A percentile compares a stretch with the other conserved stretches of the same genome.
Evolutionary conservation across 768 basidiomycete species (phyloP).

Genomic region (Agrocybe praecox): DNA sequence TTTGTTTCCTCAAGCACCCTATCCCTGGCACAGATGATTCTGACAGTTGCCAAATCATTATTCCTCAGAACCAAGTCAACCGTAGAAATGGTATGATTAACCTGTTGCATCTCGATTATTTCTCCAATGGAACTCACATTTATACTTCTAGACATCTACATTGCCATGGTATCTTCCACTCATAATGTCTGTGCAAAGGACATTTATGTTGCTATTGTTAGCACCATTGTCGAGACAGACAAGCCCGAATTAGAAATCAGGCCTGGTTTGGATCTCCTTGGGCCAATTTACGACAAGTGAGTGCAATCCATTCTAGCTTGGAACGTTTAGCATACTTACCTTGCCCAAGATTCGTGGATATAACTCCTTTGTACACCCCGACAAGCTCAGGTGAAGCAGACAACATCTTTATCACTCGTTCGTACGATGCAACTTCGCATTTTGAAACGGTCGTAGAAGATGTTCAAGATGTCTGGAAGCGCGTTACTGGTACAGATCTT

Average conservation of each 20-base stretch:
- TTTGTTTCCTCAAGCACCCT: conserved; percentile 97
- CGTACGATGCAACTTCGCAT: conserved; percentile 98
- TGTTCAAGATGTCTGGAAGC: conserved; percentile 94
- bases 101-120: neutral
- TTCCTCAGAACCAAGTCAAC: conserved; percentile 97
- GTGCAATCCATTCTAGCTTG: conserved; percentile 17
- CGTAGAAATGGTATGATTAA: conserved; percentile 79
- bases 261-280: conserved; percentile 92
- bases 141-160: conserved; percentile 83
- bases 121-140: conserved; percentile 3
- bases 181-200: conserved; percentile 98
- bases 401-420: conserved; percentile 96
- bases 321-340: conserved; percentile 9
- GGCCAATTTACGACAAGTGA: conserved; percentile 92
- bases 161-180: conserved; percentile 95
- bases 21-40: conserved; percentile 96
- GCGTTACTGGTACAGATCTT: conserved; percentile 75
- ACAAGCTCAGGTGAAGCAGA: conserved; percentile 80
- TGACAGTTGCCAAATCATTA: conserved; percentile 96
- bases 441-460: conserved; percentile 99
- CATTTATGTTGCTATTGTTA: conserved; percentile 95
- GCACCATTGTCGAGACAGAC: conserved; percentile 95
- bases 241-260: conserved; percentile 89
- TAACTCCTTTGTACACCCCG: conserved; percentile 87
- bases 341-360: conserved; percentile 77